Conservation (phyloP, 176 grass and related monocot genomes). For the Aegilops tauschii region DNA sequence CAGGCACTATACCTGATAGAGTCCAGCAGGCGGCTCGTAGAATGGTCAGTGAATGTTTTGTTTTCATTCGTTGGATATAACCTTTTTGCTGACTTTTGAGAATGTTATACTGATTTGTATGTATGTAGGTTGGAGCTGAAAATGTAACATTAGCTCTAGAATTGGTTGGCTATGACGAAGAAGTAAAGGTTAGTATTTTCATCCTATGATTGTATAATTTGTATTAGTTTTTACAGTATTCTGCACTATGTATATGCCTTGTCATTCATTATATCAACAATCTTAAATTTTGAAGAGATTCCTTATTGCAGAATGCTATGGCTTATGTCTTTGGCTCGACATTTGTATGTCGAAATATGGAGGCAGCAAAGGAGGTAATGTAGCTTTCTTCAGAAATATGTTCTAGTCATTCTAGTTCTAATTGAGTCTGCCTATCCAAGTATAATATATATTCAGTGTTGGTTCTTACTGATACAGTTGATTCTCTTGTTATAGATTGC, state of each 20-base stretch:
- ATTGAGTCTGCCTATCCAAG: slow-evolving; percentile 3
- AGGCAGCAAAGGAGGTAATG: slow-evolving; percentile 85
- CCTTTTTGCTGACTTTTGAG: slow-evolving; percentile 23
- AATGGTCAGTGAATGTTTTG: slow-evolving; percentile 56
- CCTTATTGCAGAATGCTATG: slow-evolving; percentile 82
- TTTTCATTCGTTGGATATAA: neutral
- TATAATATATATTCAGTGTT: neutral
- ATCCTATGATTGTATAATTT: neutral
- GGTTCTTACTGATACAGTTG: slow-evolving; percentile 9
- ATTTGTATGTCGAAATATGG: slow-evolving; percentile 83
- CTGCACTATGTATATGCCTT: neutral
- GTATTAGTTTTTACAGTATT: neutral
- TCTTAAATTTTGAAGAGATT: slow-evolving; percentile 32
- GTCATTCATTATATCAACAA: slow-evolving; percentile 3
- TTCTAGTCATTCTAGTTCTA: slow-evolving; percentile 12
- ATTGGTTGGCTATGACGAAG: slow-evolving; percentile 81
- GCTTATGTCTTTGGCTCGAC: slow-evolving; percentile 81
- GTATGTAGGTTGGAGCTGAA: slow-evolving; percentile 67
- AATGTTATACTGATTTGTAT: slow-evolving; percentile 1
- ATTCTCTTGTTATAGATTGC: slow-evolving; percentile 57
- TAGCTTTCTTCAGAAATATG: slow-evolving; percentile 4
- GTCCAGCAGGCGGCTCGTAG: slow-evolving; percentile 71
- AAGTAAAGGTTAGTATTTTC: slow-evolving; percentile 69
- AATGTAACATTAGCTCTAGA: slow-evolving; percentile 81
- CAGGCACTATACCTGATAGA: slow-evolving; percentile 56